Evolutionary conservation across 2,329 filamentous ascomycete genomes (phyloP).

Genomic region (Esteya vermicola): DNA sequence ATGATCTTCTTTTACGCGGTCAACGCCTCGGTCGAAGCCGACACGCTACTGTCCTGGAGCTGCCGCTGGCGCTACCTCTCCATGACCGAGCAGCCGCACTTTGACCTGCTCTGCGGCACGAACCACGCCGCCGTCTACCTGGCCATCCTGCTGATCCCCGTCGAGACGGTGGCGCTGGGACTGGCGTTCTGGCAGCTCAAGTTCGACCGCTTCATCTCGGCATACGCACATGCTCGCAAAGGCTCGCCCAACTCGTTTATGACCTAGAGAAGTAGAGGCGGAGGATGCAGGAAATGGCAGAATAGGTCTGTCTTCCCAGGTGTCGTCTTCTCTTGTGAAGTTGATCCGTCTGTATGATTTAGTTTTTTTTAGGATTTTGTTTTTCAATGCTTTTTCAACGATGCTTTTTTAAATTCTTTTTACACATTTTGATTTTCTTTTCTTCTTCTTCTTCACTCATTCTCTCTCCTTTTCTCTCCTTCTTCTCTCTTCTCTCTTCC

Average conservation of each 20-base stretch:
- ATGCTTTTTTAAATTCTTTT: too few species aligned
- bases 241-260: slow-evolving; percentile 16
- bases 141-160: slow-evolving; percentile 39
- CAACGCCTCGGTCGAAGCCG: slow-evolving; percentile 34
- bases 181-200: slow-evolving; percentile 29
- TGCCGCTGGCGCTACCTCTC: slow-evolving; percentile 43
- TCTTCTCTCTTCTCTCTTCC: too few species aligned
- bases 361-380: too few species aligned
- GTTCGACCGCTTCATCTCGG: slow-evolving; percentile 25
- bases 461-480: too few species aligned
- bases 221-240: slow-evolving; percentile 20
- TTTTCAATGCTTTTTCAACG: too few species aligned
- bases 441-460: too few species aligned
- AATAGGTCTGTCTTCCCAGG: too few species aligned
- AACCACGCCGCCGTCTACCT: slow-evolving; percentile 39
- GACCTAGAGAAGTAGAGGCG: slow-evolving; percentile 2
- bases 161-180: slow-evolving; percentile 35
- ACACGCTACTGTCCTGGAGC: slow-evolving; percentile 47
- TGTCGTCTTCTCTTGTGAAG: too few species aligned
- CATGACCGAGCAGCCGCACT: slow-evolving; percentile 39
- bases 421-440: too few species aligned
- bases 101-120: slow-evolving; percentile 40
- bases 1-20: slow-evolving; percentile 43
- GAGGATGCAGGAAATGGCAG: not conserved
- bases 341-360: too few species aligned